These are phyloP conservation scores for Komagataella phaffii DNA, from an alignment of 805 yeast genomes.

Conservation along the genomic window DNA sequence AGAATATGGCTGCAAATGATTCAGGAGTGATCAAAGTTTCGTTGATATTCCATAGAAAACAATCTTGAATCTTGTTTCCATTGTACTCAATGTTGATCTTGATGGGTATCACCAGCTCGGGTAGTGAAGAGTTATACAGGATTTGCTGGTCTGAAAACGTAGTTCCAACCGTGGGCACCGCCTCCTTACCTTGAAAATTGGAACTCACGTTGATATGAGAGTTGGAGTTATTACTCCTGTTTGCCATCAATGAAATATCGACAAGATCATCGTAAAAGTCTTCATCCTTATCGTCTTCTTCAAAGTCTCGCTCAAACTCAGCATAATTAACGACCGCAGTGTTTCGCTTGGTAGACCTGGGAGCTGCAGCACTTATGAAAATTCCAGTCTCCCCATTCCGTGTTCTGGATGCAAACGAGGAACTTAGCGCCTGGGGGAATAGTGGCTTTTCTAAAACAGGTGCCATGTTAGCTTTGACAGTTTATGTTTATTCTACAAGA, in stretches of 20 bases:
- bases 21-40: conserved; percentile 60
- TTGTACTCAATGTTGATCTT: conserved; percentile 48
- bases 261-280: conserved; percentile 32
- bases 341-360: conserved; percentile 63
- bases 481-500: not conserved
- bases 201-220: conserved; percentile 7
- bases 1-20: conserved; percentile 58
- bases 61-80: conserved; percentile 41
- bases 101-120: conserved; percentile 49
- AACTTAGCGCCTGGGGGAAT: conserved; percentile 68
- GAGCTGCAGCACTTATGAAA: conserved; percentile 31
- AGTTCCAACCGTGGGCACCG: conserved; percentile 22
- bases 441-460: conserved; percentile 14
- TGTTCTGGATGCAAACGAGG: conserved; percentile 62
- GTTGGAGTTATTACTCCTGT: conserved; percentile 5
- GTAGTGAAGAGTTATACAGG: conserved; percentile 19
- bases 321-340: conserved; percentile 71
- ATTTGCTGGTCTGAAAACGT: conserved; percentile 19
- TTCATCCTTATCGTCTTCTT: conserved; percentile 10
- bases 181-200: conserved; percentile 24
- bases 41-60: conserved; percentile 61
- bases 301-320: conserved; percentile 52
- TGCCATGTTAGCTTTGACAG: conserved; percentile 1
- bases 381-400: conserved; percentile 65
- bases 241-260: conserved; percentile 10